phyloP scores from a whole-genome alignment of 768 basidiomycete genomes.

The Royoungia palumana region DNA sequence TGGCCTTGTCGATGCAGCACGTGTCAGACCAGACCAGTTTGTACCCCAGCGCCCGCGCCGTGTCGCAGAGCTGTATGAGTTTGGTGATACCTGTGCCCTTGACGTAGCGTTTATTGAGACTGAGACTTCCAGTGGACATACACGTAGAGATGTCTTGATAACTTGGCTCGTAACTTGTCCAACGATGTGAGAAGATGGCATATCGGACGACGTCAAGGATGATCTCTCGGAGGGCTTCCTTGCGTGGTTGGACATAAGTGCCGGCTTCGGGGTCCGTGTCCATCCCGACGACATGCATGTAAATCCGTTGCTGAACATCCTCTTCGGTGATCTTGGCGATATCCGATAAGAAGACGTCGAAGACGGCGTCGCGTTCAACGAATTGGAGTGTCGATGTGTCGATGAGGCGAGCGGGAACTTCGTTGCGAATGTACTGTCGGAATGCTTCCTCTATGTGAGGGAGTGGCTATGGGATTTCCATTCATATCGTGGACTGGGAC shows the following conservation, averaged over 20 bases:
- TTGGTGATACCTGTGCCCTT: slow-evolving; percentile 12
- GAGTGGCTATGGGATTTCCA: not conserved
- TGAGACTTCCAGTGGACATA: not conserved
- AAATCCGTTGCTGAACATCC: slow-evolving; percentile 5
- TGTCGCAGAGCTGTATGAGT: slow-evolving; percentile 21
- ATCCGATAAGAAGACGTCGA: slow-evolving; percentile 14
- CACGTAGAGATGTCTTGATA: slow-evolving; percentile 15
- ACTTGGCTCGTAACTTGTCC: slow-evolving; percentile 20
- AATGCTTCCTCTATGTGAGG: slow-evolving; percentile 12
- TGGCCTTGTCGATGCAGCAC: slow-evolving; percentile 29
- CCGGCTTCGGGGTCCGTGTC: slow-evolving; percentile 9
- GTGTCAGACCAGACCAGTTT: slow-evolving; percentile 30
- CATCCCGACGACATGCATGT: not conserved
- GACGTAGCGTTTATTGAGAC: not conserved
- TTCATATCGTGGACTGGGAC: too few species aligned
- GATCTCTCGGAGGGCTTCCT: slow-evolving; percentile 14
- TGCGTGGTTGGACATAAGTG: slow-evolving; percentile 13
- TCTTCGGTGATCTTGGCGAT: slow-evolving; percentile 19
- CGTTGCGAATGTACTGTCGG: slow-evolving; percentile 20
- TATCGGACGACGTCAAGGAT: slow-evolving; percentile 19
- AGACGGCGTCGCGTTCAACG: slow-evolving; percentile 20
- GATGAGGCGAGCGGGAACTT: slow-evolving; percentile 26
- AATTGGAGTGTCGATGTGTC: slow-evolving; percentile 21
- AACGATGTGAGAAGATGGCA: slow-evolving; percentile 27
- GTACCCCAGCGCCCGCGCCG: slow-evolving; percentile 16